Base-by-base conservation (phyloP, 805 yeast species). In the Metschnikowia orientalis region DNA sequence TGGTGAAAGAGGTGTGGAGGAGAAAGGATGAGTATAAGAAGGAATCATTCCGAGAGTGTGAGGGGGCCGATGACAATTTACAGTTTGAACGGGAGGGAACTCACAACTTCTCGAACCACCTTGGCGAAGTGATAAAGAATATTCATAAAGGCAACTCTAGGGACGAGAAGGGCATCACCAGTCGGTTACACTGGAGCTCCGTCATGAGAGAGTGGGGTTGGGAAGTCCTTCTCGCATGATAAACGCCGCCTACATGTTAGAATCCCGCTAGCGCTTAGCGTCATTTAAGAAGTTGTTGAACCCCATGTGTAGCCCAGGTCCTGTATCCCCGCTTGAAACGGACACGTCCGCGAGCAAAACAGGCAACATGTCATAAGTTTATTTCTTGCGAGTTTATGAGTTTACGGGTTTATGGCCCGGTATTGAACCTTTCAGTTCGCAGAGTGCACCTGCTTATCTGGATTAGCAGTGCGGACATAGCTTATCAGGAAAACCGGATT, bases 131-230 rank as follows among this genome's bases (percentile, higher is more conserved):
- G 10, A 64, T 69, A 50, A 65, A 69, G 17, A 69, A 63, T 21
- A 47, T 56, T 13, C 59, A 55, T 34, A 61, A 53, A 22, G 54
- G 57, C 8, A 52, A 43, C 3, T 49, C 47, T n/a, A 61, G 59
- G 9, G 67, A 61, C 20, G 44, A 52, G 12, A 43, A 42, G 18
- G 71, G 71, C 1, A 61, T 76, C 25, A 59, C 61, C 28, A 67
- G 75, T 18, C 64, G 72, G 58, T 56, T 77, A 5, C 85, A 80
- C 52, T 80, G 87, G 87, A 73, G 77, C 35, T 59, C 73, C 0
- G 76, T 80, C 10, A 80, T 80, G 85, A 70, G 73, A 45, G 85
- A 80, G 42, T 79, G 87, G 86, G 77, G 78, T 1, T 78, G 86
- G 84, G 86, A 80, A 50, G 80, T 80, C 7, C 52, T 79, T 21